Base-by-base conservation (phyloP, 495 filamentous ascomycete genomes). In the Aspergillus hancockii region DNA sequence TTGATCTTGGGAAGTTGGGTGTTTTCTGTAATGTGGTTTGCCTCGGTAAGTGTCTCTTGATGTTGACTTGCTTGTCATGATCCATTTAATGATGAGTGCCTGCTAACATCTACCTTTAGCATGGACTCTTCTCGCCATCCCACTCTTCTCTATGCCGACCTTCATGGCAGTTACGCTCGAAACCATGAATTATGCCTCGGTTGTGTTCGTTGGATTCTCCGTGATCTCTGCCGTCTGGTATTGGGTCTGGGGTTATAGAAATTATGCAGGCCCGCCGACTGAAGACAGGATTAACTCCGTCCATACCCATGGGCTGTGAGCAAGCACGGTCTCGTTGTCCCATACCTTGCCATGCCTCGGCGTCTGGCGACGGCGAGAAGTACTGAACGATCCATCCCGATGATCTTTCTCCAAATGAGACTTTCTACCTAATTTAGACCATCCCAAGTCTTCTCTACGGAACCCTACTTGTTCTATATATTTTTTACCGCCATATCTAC, bases 201-300 rank as follows among this genome's bases (percentile, higher is more conserved):
- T 84, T 10, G 83, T 85, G 12, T 87, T 87, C 64, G 76, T 79
- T 36, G 80, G 78, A 3, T 80, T 81, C 60, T 75, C 79, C n/a
- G 47, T 67, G 40, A 78, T 86, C 53, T 68, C 74, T 4, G 70
- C 70, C 8, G 68, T 76, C 0, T 89, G 85, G 85, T 89, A 90
- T 74, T 76, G 81, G 51, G 71, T 81, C n/a, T 83, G 85, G 76
- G 86, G 88, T 28, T 78, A 64, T 46, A 60, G 64, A 55, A 70
- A 70, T 59, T 70, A 70, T 30, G 61, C 61, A 7, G 67, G 67
- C 6, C 67, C 67, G 12, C 64, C 64, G 6, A 61, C 62, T 4
- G 62, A 57, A 23, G 54, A 46, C 4, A 9, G 32, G 2, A 2
- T 8, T 10, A 14, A 36, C 25, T 28, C 25, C 25, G 25, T 28